Evolutionary conservation across 305 asterid species (phyloP), one percentile per base, ranked within the genome.

Genomic region (Rubia balearica): DNA sequence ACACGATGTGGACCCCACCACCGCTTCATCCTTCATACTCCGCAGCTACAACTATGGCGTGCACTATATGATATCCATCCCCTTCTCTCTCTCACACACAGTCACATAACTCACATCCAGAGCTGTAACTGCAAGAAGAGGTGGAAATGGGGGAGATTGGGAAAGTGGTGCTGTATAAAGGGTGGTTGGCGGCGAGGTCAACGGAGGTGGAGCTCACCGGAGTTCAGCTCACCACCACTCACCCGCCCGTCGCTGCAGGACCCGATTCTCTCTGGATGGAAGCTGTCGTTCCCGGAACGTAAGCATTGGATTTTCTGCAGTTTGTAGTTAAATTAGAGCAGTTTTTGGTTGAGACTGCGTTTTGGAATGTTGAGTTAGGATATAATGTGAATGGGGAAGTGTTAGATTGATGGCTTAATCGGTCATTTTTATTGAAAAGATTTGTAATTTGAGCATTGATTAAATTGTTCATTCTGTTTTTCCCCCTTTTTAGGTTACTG

Each of bases 271-370:
- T 93, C 8, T 91, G 99, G 99, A 87, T 91, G 82, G 88, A 89
- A 78, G 99, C 99, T 41, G 85, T 80, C 19, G 80, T 94, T 65
- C 99, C 99, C 73, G 99, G 97, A 91, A 94, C 96, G 99, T 94
- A 87, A 86, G 79, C 3, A 45, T 68, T 38, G 51, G 10, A 61
- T 2, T 10, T 42, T 71, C 55, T 48, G 16, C 5, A 13, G 1
- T 71, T 5, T 33, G 10, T 13, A 9, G 17, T 45, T 9, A 22
- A 66, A 68, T 11, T n/a, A 30, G 10, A 12, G n/a, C 53, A 12
- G 17, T 46, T 46, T 30, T 10, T 46, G 16, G 17, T 46, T 3
- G 0, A 49, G 56, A 49, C 56, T 0, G 56, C 14, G 19, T 16
- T 14, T 49, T 49, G 56, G 56, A 49, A 49, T 49, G 8, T 13